Conservation (phyloP, 2,329 filamentous ascomycete genomes). For the Nothopassalora personata region DNA sequence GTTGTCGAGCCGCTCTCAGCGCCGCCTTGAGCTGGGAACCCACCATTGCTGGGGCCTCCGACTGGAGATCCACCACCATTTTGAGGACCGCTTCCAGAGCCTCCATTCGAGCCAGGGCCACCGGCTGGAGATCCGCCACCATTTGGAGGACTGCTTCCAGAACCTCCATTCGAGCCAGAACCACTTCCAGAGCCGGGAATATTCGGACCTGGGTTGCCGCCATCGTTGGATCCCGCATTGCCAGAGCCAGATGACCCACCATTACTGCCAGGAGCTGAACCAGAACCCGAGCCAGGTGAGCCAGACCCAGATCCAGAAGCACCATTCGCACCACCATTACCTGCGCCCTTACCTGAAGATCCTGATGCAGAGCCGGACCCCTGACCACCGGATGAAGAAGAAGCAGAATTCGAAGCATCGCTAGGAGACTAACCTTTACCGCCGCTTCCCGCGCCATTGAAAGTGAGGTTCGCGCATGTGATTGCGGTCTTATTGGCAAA, state of each 20-base stretch:
- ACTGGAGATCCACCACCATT: too few relatives aligned
- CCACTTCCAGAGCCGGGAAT: not conserved
- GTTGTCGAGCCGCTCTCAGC: not conserved
- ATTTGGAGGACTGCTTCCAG: too few relatives aligned
- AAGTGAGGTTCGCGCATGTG: constrained; percentile 53
- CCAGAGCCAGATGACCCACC: not conserved
- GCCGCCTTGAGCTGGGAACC: not conserved
- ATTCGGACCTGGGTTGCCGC: not conserved
- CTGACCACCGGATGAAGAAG: constrained; percentile 5
- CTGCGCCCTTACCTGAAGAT: constrained; percentile 1
- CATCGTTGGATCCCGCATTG: not conserved
- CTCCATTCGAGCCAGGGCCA: too few relatives aligned
- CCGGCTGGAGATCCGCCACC: too few relatives aligned
- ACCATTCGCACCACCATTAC: not conserved
- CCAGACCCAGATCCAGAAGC: not conserved
- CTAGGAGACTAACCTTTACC: constrained; percentile 5
- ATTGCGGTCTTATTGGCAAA: constrained; percentile 49
- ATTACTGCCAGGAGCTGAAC: not conserved
- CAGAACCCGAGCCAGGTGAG: not conserved
- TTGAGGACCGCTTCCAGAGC: too few relatives aligned
- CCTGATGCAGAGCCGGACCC: constrained; percentile 1
- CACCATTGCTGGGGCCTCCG: not conserved
- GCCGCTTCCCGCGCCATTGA: constrained; percentile 17
- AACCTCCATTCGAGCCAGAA: not conserved
- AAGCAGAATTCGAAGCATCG: constrained; percentile 6